Conservation (phyloP, 1,139 yeast genomes). For the Yamadazyma jaroonii region DNA sequence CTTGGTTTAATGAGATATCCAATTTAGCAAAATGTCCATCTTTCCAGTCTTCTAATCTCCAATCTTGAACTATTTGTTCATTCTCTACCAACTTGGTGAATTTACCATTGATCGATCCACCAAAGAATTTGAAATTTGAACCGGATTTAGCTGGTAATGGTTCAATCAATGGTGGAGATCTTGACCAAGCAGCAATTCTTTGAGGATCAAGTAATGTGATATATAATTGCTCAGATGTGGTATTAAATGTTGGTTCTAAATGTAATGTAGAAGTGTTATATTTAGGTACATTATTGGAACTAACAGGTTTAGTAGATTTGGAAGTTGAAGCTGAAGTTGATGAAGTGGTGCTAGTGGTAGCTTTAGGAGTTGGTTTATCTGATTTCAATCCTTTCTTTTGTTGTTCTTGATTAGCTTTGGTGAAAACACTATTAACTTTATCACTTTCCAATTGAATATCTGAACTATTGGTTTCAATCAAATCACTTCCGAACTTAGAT, state of each 20-base stretch:
- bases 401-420: slow-evolving; percentile 58
- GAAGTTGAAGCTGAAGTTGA: slow-evolving; percentile 12
- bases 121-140: slow-evolving; percentile 67
- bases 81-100: slow-evolving; percentile 57
- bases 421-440: slow-evolving; percentile 63
- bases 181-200: slow-evolving; percentile 85
- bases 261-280: slow-evolving; percentile 81
- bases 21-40: slow-evolving; percentile 73
- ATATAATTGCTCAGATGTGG: slow-evolving; percentile 83
- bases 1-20: slow-evolving; percentile 66
- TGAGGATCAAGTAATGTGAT: slow-evolving; percentile 71
- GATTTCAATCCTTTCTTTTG: slow-evolving; percentile 1
- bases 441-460: slow-evolving; percentile 77
- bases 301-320: slow-evolving; percentile 6
- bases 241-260: slow-evolving; percentile 77
- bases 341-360: neutral
- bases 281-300: slow-evolving; percentile 40
- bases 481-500: slow-evolving; percentile 68
- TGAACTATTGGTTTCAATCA: slow-evolving; percentile 71
- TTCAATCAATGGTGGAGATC: slow-evolving; percentile 66
- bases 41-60: slow-evolving; percentile 93
- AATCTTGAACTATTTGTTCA: slow-evolving; percentile 62
- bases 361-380: slow-evolving; percentile 4
- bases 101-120: slow-evolving; percentile 83
- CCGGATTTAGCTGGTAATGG: slow-evolving; percentile 55